These are phyloP conservation scores for Schwanniomyces vanrijiae DNA, from an alignment of 805 yeast genomes.

Conservation along the genomic window DNA sequence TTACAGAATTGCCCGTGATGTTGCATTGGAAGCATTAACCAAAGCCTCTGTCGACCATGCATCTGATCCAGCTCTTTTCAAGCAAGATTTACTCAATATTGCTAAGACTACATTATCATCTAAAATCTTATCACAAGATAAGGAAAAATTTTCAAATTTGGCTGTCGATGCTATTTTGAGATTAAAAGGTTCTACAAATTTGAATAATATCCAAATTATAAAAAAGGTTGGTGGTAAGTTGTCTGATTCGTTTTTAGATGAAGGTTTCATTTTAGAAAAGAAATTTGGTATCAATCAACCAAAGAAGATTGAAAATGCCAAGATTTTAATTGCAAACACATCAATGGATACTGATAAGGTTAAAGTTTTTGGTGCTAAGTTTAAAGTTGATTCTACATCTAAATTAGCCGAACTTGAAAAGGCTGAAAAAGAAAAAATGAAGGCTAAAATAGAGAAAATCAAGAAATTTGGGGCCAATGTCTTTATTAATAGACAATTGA, in stretches of 20 bases:
- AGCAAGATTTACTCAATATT: conserved; percentile 77
- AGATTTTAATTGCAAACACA: conserved; percentile 90
- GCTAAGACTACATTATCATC: conserved; percentile 94
- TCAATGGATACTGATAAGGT: conserved; percentile 97
- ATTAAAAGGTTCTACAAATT: conserved; percentile 80
- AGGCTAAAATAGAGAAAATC: conserved; percentile 82
- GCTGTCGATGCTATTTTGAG: conserved; percentile 94
- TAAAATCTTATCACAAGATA: conserved; percentile 92
- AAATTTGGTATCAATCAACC: conserved; percentile 95
- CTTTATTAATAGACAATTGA: conserved; percentile 93
- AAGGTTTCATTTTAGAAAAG: conserved; percentile 91
- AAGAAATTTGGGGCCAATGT: conserved; percentile 83
- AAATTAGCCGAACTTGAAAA: conserved; percentile 92
- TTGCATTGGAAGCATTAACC: conserved; percentile 82
- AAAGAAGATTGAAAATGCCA: conserved; percentile 76
- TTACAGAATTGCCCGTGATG: conserved; percentile 80
- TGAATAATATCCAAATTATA: conserved; percentile 90
- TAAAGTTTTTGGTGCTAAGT: conserved; percentile 95
- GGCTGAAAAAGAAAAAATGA: conserved; percentile 95
- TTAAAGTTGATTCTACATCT: conserved; percentile 92
- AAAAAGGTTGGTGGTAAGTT: conserved; percentile 92
- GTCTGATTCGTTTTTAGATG: conserved; percentile 89
- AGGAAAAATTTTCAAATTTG: conserved; percentile 80
- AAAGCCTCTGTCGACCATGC: conserved; percentile 75
- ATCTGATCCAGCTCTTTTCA: conserved; percentile 55